Percentiles rank a stretch among this genome's conserved stretches.
Conservation (phyloP, 441 rosid species). For the Jatropha multifida region DNA sequence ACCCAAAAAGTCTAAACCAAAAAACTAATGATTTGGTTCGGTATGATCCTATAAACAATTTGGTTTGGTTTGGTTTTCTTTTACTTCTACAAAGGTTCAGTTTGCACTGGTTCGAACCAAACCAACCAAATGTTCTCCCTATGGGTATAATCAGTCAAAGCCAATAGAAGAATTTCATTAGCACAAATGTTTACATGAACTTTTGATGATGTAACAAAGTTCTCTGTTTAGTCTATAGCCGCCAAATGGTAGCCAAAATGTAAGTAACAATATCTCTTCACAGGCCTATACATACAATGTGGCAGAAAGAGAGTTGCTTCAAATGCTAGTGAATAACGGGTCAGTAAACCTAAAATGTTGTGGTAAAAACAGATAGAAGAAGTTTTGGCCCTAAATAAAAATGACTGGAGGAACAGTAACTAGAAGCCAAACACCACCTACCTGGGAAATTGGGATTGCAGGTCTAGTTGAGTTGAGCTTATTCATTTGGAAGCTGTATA, state of each 20-base stretch:
- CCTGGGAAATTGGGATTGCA: not conserved
- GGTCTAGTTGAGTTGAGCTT: not conserved
- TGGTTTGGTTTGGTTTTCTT: too few species aligned
- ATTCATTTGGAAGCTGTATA: not conserved
- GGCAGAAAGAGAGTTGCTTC: not conserved
- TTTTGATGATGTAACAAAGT: not conserved
- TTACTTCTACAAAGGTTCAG: too few species aligned
- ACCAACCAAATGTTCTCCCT: too few species aligned
- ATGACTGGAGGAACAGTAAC: not conserved
- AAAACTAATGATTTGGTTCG: too few species aligned
- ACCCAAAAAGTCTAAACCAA: too few species aligned
- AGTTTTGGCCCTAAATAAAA: not conserved
- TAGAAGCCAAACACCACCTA: not conserved
- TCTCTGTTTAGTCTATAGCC: not conserved
- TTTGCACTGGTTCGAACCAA: too few species aligned
- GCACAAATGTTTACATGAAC: not conserved
- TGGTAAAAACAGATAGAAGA: not conserved
- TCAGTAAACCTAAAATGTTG: not conserved
- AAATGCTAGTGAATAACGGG: not conserved
- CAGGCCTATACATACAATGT: not conserved
- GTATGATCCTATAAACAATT: too few species aligned
- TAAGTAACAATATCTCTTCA: not conserved
- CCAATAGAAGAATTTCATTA: too few species aligned
- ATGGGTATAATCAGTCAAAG: too few species aligned
- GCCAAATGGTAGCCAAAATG: not conserved